These are phyloP conservation scores for Glycine latifolia DNA, from an alignment of 306 rosid species.

Conservation along the genomic window DNA sequence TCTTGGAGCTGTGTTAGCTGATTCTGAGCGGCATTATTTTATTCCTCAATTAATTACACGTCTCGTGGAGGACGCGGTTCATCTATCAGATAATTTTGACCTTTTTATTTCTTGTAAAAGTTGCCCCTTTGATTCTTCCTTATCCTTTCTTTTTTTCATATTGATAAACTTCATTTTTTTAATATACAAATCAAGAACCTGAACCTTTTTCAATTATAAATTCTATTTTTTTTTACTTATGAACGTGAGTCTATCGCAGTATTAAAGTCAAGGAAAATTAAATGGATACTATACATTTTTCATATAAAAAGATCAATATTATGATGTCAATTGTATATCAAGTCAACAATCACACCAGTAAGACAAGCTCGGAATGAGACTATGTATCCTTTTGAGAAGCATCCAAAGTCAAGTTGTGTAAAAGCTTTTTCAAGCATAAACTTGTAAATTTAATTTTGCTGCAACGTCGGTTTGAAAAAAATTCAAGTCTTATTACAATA, in stretches of 20 bases:
- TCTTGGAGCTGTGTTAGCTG: conserved; percentile 2
- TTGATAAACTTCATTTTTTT: background rate
- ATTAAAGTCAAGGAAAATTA: background rate
- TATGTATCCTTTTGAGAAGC: conserved; percentile 26
- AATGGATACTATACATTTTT: no score
- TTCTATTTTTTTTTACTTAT: background rate
- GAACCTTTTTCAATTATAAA: background rate
- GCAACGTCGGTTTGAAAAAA: background rate
- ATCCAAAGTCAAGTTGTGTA: background rate
- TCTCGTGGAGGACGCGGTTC: conserved; percentile 16
- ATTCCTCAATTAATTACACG: conserved; percentile 13
- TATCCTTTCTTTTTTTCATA: background rate
- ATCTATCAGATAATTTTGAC: background rate
- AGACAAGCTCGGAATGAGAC: background rate
- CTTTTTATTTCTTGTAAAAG: background rate
- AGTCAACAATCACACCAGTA: background rate
- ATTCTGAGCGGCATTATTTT: conserved; percentile 41
- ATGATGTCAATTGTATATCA: background rate
- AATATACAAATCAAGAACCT: background rate
- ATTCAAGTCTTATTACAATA: background rate
- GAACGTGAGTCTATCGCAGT: background rate
- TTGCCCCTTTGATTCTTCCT: conserved; percentile 5
- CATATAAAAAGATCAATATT: no score
- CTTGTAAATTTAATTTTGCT: background rate
- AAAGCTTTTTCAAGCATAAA: background rate